A percentile compares a stretch with the other conserved stretches of the same genome.
Evolutionary conservation across 371 early-diverging fungal species (phyloP).

Genomic region (Blastocladiella emersonii): DNA sequence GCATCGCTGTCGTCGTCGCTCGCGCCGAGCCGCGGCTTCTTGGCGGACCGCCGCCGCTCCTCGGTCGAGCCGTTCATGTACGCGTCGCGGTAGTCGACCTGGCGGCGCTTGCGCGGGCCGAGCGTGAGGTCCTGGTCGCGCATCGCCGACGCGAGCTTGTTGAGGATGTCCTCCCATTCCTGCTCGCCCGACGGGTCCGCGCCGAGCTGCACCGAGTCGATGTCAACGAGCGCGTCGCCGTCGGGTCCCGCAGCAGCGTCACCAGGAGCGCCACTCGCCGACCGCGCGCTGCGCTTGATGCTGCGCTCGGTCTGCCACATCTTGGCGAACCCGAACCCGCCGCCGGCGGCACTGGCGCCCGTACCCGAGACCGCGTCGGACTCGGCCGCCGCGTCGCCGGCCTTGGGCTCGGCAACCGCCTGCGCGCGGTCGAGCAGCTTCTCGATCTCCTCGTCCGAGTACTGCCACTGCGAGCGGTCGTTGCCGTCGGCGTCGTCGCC

Average conservation of each 20-base stretch:
- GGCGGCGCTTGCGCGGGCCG: background rate
- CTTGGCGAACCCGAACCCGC: conserved; percentile 22
- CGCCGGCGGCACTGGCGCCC: conserved; percentile 26
- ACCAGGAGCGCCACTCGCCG: too few species aligned
- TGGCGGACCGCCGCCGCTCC: background rate
- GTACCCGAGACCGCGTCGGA: background rate
- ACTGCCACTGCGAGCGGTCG: conserved; percentile 8
- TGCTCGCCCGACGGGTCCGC: background rate
- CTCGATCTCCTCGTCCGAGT: conserved; percentile 17
- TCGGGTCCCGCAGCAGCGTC: background rate
- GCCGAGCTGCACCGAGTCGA: background rate
- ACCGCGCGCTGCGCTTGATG: too few species aligned
- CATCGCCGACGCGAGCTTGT: background rate
- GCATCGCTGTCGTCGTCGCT: background rate
- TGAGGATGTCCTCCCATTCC: background rate
- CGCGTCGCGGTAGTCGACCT: background rate
- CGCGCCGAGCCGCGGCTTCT: background rate
- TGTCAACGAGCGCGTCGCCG: background rate
- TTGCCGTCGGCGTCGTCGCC: conserved; percentile 27
- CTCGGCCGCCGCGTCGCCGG: background rate
- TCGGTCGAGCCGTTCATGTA: background rate
- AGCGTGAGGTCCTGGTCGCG: background rate
- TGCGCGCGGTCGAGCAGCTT: conserved; percentile 6
- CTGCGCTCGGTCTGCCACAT: conserved; percentile 17
- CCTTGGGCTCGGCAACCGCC: background rate